Evolutionary conservation across 192 early-diverging fungal genomes (phyloP), one percentile per base, ranked within the genome.

Genomic region (Rhizophagus clarus): DNA sequence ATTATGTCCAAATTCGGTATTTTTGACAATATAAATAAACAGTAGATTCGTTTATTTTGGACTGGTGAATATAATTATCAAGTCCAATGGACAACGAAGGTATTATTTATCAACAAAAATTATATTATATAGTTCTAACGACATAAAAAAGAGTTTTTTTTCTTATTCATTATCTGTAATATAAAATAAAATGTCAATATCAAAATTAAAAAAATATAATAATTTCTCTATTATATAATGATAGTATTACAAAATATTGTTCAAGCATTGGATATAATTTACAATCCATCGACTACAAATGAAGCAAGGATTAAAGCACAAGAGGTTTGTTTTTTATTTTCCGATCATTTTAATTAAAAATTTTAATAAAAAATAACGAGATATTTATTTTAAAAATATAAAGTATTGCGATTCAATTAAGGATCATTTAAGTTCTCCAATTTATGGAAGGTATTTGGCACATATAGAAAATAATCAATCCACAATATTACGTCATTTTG

Each of bases 401-500:
- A 76, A 90, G 89, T 87, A 82, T 51, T 88, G 87, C 67, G 87
- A 90, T 49, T 73, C 20, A 15, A 40, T 91, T n/a, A 90, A 90
- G 67, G 72, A 83, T 28, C 73, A 88, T 69, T 77, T 83, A 63
- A 47, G 79, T 17, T 83, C 78, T 9, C 87, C 90, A 0, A 51
- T 90, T 20, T 92, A 86, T 77, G 91, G 91, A 4, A 83, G 88
- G 56, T 74, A 84, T 56, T 84, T 92, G 10, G 90, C 91, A 17
- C 84, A 85, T 60, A 84, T 83, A 78, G 72, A 87, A 11, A 88
- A 88, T 61, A 61, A 74, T 22, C 84, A 89, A 60, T 82, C 85
- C 4, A 87, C 89, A 77, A 67, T 81, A 17, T 82, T 87, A 29
- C 70, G 91, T 22, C 88, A 92, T 81, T 92, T 92, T 82, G 92